Evolutionary conservation across 2,329 filamentous ascomycete genomes (phyloP), one percentile per base, ranked within the genome.

Genomic region (Ascosphaera apis): DNA sequence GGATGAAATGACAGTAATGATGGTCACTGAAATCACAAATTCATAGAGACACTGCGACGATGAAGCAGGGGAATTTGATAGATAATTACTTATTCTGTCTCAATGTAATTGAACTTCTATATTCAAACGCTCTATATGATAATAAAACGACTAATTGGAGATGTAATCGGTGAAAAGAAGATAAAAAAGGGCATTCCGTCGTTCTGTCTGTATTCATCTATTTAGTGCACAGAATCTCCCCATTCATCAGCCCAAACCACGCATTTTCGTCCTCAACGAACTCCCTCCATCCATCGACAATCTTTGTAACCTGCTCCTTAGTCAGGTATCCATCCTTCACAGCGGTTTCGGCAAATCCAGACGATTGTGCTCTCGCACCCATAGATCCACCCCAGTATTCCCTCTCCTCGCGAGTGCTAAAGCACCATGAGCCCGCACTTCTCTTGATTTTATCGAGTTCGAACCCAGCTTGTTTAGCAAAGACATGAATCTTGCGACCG

Each of bases 201-300:
- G n/a, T n/a, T n/a, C n/a, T n/a, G n/a, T n/a, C n/a, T n/a, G n/a
- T n/a, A n/a, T n/a, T n/a, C n/a, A 18, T 16, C 39, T 37, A 53
- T 38, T 53, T 53, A 41, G 43, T 47, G 37, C 54, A 56, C 9
- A 57, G 28, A 34, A 57, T 51, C 44, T 58, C 47, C 13, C 53
- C 53, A 47, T 57, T 52, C 21, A 55, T 31, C 28, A 54, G 18
- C 3, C 46, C 49, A 45, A 53, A 54, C 54, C 53, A 57, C 2
- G 43, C 54, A 34, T 53, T 43, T 27, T 54, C 48, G 34, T 53
- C 40, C 30, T 47, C 42, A 6, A 47, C 48, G 47, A 48, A 59
- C 16, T 44, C 39, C 35, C 42, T 44, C 54, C 55, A 60, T 2
- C 46, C 54, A 15, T 36, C 34, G 3, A 46, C 47, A 35, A 55